A percentile compares a stretch with the other conserved stretches of the same genome.
Evolutionary conservation across 805 yeast genomes (phyloP).

Genomic region (Metschnikowia bowlesiae): DNA sequence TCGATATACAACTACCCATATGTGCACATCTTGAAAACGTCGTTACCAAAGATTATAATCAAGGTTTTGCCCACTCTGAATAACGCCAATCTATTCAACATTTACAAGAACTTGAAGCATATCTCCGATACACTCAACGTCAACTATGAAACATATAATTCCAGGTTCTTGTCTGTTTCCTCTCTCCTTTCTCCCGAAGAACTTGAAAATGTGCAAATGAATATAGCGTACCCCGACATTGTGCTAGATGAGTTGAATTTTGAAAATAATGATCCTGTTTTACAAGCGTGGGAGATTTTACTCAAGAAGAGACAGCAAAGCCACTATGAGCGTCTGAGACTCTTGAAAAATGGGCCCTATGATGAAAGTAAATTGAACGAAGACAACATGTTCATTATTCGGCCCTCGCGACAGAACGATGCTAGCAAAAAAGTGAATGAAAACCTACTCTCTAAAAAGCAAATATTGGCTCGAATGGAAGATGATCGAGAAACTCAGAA

Average conservation of each 20-base stretch:
- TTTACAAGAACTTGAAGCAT: conserved; percentile 31
- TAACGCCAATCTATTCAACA: conserved; percentile 35
- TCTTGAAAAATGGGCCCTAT: conserved; percentile 29
- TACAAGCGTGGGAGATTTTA: conserved; percentile 45
- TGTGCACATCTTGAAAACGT: conserved; percentile 27
- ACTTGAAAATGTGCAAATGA: conserved; percentile 22
- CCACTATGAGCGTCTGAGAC: conserved; percentile 45
- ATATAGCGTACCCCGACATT: conserved; percentile 34
- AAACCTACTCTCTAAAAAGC: conserved; percentile 37
- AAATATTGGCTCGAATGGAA: conserved; percentile 76
- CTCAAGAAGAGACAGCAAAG: conserved; percentile 46
- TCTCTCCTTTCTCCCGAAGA: conserved; percentile 36
- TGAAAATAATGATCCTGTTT: conserved; percentile 26
- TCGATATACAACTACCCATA: conserved; percentile 36
- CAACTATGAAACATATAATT: conserved; percentile 23
- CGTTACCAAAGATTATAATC: conserved; percentile 32
- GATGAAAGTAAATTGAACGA: conserved; percentile 16
- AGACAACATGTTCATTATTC: conserved; percentile 17
- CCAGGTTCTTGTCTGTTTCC: conserved; percentile 24
- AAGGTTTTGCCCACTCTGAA: conserved; percentile 34
- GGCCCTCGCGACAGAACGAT: conserved; percentile 26
- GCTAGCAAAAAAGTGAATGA: conserved; percentile 19
- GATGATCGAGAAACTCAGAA: conserved; percentile 91
- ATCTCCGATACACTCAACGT: conserved; percentile 35
- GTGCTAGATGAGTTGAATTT: conserved; percentile 18